Evolutionary conservation across 257 asterid species (phyloP).

Genomic region (Voacanga thouarsii): DNA sequence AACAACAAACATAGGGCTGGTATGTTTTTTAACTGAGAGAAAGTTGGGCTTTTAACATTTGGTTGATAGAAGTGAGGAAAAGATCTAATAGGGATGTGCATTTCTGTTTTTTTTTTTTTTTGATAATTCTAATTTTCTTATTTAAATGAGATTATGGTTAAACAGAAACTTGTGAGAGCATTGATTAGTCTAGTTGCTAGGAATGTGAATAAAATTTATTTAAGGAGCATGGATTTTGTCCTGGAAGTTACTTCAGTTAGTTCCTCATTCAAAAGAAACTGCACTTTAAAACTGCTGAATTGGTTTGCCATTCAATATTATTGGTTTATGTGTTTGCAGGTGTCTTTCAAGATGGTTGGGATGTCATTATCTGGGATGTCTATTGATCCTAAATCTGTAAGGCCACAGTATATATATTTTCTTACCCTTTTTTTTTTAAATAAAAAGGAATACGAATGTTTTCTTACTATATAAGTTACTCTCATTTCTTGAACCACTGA

Average conservation of each 20-base stretch:
- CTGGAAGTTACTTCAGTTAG: background rate
- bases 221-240: background rate
- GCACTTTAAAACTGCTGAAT: background rate
- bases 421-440: background rate
- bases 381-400: constrained; percentile 88
- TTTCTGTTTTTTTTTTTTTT: background rate
- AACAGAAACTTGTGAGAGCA: background rate
- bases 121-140: background rate
- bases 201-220: background rate
- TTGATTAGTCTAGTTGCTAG: background rate
- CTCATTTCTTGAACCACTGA: background rate
- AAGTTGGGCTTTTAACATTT: background rate
- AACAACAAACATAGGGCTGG: background rate
- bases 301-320: constrained; percentile 16
- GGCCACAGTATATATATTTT: constrained; percentile 23
- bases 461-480: background rate
- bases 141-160: background rate
- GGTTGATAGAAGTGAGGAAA: background rate
- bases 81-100: background rate
- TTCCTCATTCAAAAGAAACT: background rate
- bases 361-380: constrained; percentile 85
- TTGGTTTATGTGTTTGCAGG: constrained; percentile 47
- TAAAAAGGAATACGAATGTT: background rate
- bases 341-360: constrained; percentile 88
- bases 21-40: background rate